phyloP scores from a whole-genome alignment of 2,329 filamentous ascomycete genomes.

The Stagonosporopsis rhizophila region DNA sequence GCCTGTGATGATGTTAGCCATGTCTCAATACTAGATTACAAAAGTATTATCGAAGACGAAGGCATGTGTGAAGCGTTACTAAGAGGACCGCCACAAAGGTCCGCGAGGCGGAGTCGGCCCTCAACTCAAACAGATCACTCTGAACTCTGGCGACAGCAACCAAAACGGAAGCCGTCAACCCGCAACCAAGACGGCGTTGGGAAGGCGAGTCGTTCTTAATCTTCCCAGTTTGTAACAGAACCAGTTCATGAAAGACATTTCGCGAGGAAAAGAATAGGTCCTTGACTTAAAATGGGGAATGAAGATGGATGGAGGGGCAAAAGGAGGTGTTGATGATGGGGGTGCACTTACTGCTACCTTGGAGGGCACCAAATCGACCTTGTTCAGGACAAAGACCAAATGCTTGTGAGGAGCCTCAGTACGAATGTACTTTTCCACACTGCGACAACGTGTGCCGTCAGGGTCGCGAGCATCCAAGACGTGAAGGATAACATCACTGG shows the following conservation, averaged over 20 bases:
- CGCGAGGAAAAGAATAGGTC: slow-evolving; percentile 65
- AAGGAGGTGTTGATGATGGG: slow-evolving; percentile 16
- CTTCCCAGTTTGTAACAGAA: slow-evolving; percentile 99
- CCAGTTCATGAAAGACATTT: slow-evolving; percentile 70
- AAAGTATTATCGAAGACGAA: slow-evolving; percentile 32
- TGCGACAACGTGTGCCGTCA: slow-evolving; percentile 81
- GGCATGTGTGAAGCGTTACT: slow-evolving; percentile 95
- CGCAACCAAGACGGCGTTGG: slow-evolving; percentile 67
- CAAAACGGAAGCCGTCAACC: slow-evolving; percentile 89
- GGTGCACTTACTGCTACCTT: slow-evolving; percentile 85
- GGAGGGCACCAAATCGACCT: slow-evolving; percentile 91
- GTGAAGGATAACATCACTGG: slow-evolving; percentile 90
- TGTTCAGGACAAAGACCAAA: slow-evolving; percentile 86
- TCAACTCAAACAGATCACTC: slow-evolving; percentile 98
- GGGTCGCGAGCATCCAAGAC: slow-evolving; percentile 42
- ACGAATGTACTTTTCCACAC: slow-evolving; percentile 90
- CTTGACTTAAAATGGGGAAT: slow-evolving; percentile 88
- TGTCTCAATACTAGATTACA: slow-evolving; percentile 15
- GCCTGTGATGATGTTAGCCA: slow-evolving; percentile 66
- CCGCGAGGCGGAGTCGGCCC: slow-evolving; percentile 71
- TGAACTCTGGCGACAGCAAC: slow-evolving; percentile 75
- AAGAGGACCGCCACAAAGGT: slow-evolving; percentile 83
- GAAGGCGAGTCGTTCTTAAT: slow-evolving; percentile 78
- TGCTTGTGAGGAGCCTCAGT: slow-evolving; percentile 97
- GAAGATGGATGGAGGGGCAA: slow-evolving; percentile 55